Evolutionary conservation across 805 yeast species (phyloP), one percentile per base, ranked within the genome.

Genomic region (Teunomyces stri): DNA sequence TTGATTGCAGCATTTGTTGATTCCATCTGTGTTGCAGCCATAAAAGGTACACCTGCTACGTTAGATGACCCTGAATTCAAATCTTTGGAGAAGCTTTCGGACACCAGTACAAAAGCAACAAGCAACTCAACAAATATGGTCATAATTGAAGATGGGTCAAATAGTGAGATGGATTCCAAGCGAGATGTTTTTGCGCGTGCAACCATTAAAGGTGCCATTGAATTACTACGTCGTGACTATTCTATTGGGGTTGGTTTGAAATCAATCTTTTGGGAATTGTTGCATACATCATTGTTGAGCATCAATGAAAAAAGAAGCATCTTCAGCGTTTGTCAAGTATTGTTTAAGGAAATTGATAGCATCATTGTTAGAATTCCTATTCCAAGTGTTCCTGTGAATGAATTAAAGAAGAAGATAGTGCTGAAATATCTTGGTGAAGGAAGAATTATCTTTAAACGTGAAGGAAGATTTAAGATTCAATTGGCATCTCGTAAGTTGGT

Each of bases 41-140:
- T 83, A 7, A 71, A 79, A 40, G 89, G 91, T 0, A 76, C 76
- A 2, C 75, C 81, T 1, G 75, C 81, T 1, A 71, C 72, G 12
- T 60, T 82, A 15, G 88, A 85, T 51, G 89, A 85, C 59, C 82
- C 81, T 31, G 94, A 87, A 54, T 75, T 85, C 55, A 65, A 68
- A 12, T 64, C 72, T 3, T 52, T 69, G 35, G 61, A 70, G 44
- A 65, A 62, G 40, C 42, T 57, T 7, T 45, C 57, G 3, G 66
- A 58, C 25, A 18, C 44, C 5, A 49, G 52, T 47, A 56, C 67
- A 1, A 60, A 55, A 43, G 44, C 47, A 30, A 43, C 46, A 2
- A 36, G 42, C 29, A 51, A 62, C 5, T 63, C 59, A 16, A 69
- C 69, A 6, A 72, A 69, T 21, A 66, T 80, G 66, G 78, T 85